A percentile compares a stretch with the other conserved stretches of the same genome.
These are phyloP conservation scores for Saccharomyces hybrid DNA, from an alignment of 1,139 yeast species.

Conservation along the genomic window DNA sequence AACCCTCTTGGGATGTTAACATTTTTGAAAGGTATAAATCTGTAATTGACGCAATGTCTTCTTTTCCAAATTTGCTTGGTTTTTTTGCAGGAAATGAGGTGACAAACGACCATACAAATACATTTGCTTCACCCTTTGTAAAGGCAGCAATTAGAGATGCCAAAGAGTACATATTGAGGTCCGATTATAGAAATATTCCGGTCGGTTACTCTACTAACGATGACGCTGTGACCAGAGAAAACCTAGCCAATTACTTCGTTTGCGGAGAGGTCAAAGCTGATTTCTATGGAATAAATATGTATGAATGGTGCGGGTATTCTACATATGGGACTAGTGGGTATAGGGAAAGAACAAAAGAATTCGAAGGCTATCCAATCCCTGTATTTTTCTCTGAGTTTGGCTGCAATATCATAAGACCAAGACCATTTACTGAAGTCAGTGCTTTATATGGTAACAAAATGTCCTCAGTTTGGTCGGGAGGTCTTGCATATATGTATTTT, in stretches of 20 bases:
- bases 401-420: constrained; percentile 45
- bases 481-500: constrained; percentile 83
- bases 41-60: constrained; percentile 45
- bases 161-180: constrained; percentile 40
- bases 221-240: constrained; percentile 43
- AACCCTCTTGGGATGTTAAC: constrained; percentile 46
- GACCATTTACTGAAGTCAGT: constrained; percentile 62
- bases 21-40: constrained; percentile 58
- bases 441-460: constrained; percentile 52
- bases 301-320: constrained; percentile 27
- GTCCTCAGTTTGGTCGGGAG: constrained; percentile 87
- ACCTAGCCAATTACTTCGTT: constrained; percentile 43
- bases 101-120: constrained; percentile 41
- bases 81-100: constrained; percentile 60
- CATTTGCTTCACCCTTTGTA: constrained; percentile 51
- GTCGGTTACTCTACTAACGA: constrained; percentile 59
- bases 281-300: no score
- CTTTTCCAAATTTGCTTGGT: constrained; percentile 45
- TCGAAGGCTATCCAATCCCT: constrained; percentile 43
- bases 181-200: constrained; percentile 44
- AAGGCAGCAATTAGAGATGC: constrained; percentile 55
- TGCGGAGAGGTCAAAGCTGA: constrained; percentile 32
- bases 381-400: constrained; percentile 58
- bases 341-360: constrained; percentile 45
- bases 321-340: constrained; percentile 50